A percentile compares a stretch with the other conserved stretches of the same genome.
These are phyloP conservation scores for Tympanopsis confertula DNA, from an alignment of 2,329 filamentous ascomycete species.

Conservation along the genomic window DNA sequence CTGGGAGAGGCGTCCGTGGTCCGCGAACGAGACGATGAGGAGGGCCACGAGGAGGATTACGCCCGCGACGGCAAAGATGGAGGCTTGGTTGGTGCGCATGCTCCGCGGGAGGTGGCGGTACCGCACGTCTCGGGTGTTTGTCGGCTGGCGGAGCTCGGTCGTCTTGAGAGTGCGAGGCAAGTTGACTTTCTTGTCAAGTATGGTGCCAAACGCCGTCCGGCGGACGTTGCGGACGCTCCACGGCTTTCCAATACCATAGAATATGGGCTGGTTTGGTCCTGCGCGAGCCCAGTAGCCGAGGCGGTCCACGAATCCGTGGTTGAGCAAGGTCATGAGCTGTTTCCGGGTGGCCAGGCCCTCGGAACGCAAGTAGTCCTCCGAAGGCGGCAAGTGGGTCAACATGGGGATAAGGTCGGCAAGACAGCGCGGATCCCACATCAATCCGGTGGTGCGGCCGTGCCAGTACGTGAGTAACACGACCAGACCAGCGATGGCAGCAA, in stretches of 20 bases:
- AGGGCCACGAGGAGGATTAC: conserved; percentile 57
- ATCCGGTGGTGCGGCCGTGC: conserved; percentile 53
- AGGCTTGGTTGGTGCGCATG: conserved; percentile 53
- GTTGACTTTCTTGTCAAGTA: conserved; percentile 12
- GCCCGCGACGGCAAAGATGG: conserved; percentile 50
- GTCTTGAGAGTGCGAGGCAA: conserved; percentile 1
- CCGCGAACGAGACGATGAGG: conserved; percentile 68
- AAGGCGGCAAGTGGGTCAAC: conserved; percentile 68
- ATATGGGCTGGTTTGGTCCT: conserved; percentile 34
- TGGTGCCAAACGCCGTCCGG: conserved; percentile 10
- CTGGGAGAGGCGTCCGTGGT: conserved; percentile 46
- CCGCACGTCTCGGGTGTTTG: conserved; percentile 39
- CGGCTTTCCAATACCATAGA: not conserved
- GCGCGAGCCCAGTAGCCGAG: conserved; percentile 80
- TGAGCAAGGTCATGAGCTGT: conserved; percentile 40
- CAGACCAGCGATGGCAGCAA: conserved; percentile 48
- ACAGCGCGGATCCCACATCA: conserved; percentile 76
- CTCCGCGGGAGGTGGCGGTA: conserved; percentile 69
- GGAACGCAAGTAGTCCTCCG: conserved; percentile 59
- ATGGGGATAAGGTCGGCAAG: conserved; percentile 72
- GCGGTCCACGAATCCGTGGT: conserved; percentile 49
- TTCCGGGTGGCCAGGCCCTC: conserved; percentile 43
- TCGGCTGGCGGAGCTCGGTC: conserved; percentile 32
- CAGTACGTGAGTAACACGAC: conserved; percentile 54
- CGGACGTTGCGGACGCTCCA: not conserved